These are phyloP conservation scores for Pisolithus albus DNA, from an alignment of 768 basidiomycete genomes.

Conservation along the genomic window DNA sequence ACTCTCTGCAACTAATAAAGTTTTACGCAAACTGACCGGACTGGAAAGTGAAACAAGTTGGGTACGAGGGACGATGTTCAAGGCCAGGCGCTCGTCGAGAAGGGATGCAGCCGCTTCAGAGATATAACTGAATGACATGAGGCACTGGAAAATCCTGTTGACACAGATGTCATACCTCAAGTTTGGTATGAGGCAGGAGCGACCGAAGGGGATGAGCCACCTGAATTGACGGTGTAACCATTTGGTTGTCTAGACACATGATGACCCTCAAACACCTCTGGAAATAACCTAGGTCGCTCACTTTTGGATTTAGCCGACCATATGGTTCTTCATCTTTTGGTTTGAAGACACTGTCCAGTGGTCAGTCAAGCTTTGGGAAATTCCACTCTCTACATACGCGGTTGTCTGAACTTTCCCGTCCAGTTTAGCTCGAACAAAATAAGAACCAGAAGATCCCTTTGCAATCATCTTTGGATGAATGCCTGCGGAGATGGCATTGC, in stretches of 20 bases:
- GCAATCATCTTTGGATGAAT: conserved; percentile 87
- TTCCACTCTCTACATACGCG: conserved; percentile 45
- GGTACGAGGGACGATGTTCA: conserved; percentile 82
- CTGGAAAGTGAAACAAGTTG: conserved; percentile 78
- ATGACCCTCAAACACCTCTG: background rate
- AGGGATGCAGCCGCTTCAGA: conserved; percentile 86
- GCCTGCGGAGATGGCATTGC: conserved; percentile 63
- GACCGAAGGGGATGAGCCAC: conserved; percentile 87
- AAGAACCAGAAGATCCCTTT: conserved; percentile 86
- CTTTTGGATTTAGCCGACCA: conserved; percentile 83
- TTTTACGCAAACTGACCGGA: conserved; percentile 32
- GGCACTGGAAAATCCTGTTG: background rate
- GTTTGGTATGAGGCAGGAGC: conserved; percentile 85
- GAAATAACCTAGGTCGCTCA: conserved; percentile 15
- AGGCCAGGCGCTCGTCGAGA: conserved; percentile 63
- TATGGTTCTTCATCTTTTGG: conserved; percentile 91
- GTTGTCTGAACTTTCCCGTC: conserved; percentile 74
- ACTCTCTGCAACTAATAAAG: conserved; percentile 1
- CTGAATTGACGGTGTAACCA: conserved; percentile 86
- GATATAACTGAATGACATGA: conserved; percentile 53
- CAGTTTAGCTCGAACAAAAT: conserved; percentile 82
- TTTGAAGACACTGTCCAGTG: conserved; percentile 66
- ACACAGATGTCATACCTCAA: conserved; percentile 46
- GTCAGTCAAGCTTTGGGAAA: conserved; percentile 1
- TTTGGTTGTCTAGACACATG: conserved; percentile 60